Conservation (phyloP, 1,284 basidiomycete species). For the Pascua sp. region DNA sequence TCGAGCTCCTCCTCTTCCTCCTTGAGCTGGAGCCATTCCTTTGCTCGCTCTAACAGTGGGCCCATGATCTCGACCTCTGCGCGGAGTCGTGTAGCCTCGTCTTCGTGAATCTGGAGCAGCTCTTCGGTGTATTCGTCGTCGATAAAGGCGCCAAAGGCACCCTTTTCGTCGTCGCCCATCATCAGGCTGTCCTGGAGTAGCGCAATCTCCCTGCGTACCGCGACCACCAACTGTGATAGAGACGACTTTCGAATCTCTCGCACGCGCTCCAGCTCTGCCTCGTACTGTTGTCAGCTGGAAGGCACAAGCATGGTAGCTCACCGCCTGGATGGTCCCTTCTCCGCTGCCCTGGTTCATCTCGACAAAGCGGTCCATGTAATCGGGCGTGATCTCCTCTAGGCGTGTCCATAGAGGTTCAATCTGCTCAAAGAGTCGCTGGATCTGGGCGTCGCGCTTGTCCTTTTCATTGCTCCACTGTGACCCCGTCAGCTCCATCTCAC, state of each 20-base stretch:
- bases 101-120: slow-evolving; percentile 79
- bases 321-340: slow-evolving; percentile 38
- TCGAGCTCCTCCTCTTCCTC: slow-evolving; percentile 85
- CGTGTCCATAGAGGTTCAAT: slow-evolving; percentile 46
- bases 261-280: slow-evolving; percentile 86
- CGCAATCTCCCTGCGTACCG: slow-evolving; percentile 76
- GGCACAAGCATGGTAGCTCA: slow-evolving; percentile 17
- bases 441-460: slow-evolving; percentile 33
- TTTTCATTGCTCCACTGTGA: slow-evolving; percentile 38
- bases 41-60: slow-evolving; percentile 69
- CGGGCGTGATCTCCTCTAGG: slow-evolving; percentile 37
- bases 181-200: slow-evolving; percentile 82
- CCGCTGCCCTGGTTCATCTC: slow-evolving; percentile 46
- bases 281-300: slow-evolving; percentile 58
- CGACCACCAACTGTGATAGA: slow-evolving; percentile 79
- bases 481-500: neutral
- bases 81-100: slow-evolving; percentile 74
- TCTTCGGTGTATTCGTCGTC: slow-evolving; percentile 89
- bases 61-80: slow-evolving; percentile 75
- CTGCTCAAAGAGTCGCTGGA: slow-evolving; percentile 46
- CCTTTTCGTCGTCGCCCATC: slow-evolving; percentile 74
- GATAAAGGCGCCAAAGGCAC: slow-evolving; percentile 72
- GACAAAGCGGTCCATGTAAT: slow-evolving; percentile 43
- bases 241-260: slow-evolving; percentile 79
- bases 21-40: slow-evolving; percentile 88